phyloP scores from a whole-genome alignment of 495 filamentous ascomycete species.

The Neurospora sp. region DNA sequence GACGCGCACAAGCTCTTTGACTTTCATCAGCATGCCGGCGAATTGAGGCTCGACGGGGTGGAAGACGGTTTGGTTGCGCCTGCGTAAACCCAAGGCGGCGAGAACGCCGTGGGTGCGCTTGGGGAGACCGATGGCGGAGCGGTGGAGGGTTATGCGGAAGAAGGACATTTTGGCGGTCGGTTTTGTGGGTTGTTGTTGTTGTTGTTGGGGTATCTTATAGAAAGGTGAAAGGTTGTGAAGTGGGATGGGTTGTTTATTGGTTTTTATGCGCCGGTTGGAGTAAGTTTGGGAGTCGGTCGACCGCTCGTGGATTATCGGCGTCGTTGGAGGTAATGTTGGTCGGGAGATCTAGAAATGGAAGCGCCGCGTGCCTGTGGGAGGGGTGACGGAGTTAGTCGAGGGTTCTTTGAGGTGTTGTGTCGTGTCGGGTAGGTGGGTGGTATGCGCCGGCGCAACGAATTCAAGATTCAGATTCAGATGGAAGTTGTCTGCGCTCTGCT shows the following conservation, averaged over 20 bases:
- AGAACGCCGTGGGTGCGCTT: conserved; percentile 73
- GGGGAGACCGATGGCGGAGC: conserved; percentile 87
- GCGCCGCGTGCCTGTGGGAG: neutral
- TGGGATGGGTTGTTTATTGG: too few species aligned
- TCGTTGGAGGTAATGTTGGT: neutral
- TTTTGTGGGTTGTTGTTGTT: neutral
- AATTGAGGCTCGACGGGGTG: conserved; percentile 72
- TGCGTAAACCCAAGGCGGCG: conserved; percentile 77
- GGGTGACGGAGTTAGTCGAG: too few species aligned
- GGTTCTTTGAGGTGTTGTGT: too few species aligned
- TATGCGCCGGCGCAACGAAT: neutral
- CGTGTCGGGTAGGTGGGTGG: too few species aligned
- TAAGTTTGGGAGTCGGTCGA: too few species aligned
- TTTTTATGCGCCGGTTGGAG: too few species aligned
- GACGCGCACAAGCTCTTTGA: conserved; percentile 90
- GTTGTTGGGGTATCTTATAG: too few species aligned
- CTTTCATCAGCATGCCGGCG: conserved; percentile 93
- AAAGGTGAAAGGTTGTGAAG: too few species aligned
- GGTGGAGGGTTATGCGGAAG: conserved; percentile 92
- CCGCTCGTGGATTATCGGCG: neutral
- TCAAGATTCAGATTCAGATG: too few species aligned
- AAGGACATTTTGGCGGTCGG: conserved; percentile 56
- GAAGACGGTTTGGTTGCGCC: conserved; percentile 84
- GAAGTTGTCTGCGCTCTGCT: neutral
- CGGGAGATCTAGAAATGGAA: neutral